A percentile compares a stretch with the other conserved stretches of the same genome.
phyloP scores from a whole-genome alignment of 73 alveolate genomes.

The Symbiodinium natans region DNA sequence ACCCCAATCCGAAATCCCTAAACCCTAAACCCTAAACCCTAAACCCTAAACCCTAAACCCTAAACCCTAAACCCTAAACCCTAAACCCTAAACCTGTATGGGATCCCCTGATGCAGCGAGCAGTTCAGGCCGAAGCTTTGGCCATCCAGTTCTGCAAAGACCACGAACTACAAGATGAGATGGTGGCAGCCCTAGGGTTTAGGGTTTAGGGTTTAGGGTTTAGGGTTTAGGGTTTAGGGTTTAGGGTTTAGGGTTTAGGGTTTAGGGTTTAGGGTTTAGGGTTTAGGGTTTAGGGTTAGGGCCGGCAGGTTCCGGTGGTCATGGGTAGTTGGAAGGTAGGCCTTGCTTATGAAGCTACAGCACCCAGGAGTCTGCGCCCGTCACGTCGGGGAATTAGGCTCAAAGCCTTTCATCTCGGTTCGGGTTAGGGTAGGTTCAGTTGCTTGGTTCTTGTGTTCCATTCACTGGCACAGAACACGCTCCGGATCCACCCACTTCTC shows the following conservation, averaged over 20 bases:
- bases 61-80: background rate
- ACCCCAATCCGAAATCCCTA: too few relatives aligned
- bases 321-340: background rate
- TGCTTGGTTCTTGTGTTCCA: too few relatives aligned
- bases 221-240: background rate
- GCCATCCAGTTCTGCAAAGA: constrained; percentile 56
- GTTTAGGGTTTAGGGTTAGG: background rate
- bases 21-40: too few relatives aligned
- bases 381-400: background rate
- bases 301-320: background rate
- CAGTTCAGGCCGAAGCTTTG: constrained; percentile 21
- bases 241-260: background rate
- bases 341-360: background rate
- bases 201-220: background rate
- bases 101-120: background rate
- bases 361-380: background rate
- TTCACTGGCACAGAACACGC: too few relatives aligned
- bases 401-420: background rate
- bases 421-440: too few relatives aligned
- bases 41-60: too few relatives aligned
- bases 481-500: too few relatives aligned
- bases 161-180: constrained; percentile 4
- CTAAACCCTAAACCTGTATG: background rate
- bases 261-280: background rate
- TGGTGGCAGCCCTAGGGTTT: background rate